These are phyloP conservation scores for Chalciporus piperatoides DNA, from an alignment of 1,284 basidiomycete genomes.

Conservation along the genomic window DNA sequence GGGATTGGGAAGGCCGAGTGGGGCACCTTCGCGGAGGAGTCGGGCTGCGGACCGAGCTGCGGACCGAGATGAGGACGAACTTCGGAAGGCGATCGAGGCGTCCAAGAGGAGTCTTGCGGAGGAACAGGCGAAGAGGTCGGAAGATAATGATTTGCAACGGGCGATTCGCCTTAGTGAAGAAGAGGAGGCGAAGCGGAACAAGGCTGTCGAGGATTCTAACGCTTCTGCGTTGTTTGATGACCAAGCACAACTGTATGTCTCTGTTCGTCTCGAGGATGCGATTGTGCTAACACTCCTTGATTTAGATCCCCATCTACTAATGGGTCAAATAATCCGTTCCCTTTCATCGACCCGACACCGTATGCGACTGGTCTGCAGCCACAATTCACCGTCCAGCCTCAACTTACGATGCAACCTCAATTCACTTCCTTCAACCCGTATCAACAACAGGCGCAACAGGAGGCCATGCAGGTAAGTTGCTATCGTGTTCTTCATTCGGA, in stretches of 20 bases:
- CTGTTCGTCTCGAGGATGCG: not conserved
- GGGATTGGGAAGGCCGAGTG: conserved; percentile 31
- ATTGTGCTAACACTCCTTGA: conserved; percentile 4
- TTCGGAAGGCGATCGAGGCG: conserved; percentile 81
- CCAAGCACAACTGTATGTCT: conserved; percentile 61
- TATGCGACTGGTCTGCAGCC: conserved; percentile 59
- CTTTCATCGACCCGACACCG: conserved; percentile 63
- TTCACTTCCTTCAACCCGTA: conserved; percentile 95
- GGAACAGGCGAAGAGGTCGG: conserved; percentile 61
- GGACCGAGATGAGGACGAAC: conserved; percentile 74
- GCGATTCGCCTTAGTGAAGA: conserved; percentile 85
- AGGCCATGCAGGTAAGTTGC: conserved; percentile 57
- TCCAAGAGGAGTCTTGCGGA: conserved; percentile 77
- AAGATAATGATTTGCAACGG: conserved; percentile 77
- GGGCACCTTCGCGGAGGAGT: conserved; percentile 34
- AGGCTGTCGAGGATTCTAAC: conserved; percentile 73
- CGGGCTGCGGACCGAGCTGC: conserved; percentile 36
- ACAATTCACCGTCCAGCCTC: conserved; percentile 71
- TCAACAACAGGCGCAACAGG: conserved; percentile 90
- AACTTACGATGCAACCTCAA: conserved; percentile 62
- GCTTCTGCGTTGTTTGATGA: conserved; percentile 84
- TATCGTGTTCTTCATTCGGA: not conserved
- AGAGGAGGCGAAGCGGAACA: conserved; percentile 73
- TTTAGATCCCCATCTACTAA: conserved; percentile 35
- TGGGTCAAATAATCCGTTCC: conserved; percentile 53